Percentiles rank a stretch among this genome's conserved stretches.
These are phyloP conservation scores for Hypericum perforatum DNA, from an alignment of 345 rosid genomes.

Conservation along the genomic window DNA sequence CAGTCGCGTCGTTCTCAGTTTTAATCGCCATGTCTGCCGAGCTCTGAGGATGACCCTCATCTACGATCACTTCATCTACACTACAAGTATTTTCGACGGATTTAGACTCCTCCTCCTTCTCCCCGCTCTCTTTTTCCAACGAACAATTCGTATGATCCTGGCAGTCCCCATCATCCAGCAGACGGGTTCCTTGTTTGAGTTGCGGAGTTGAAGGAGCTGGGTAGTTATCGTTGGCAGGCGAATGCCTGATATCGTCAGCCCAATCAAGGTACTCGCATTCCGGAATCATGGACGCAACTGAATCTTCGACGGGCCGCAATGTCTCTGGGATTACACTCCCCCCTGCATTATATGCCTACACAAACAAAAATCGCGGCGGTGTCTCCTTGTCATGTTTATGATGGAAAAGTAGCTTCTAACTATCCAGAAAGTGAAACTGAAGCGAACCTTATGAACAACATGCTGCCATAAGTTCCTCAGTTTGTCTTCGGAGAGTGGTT, in stretches of 20 bases:
- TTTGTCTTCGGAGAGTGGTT: slow-evolving; percentile 77
- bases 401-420: no score
- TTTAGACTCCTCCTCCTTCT: slow-evolving; percentile 69
- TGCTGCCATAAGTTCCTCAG: slow-evolving; percentile 94
- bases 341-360: slow-evolving; percentile 73
- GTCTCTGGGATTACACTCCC: slow-evolving; percentile 40
- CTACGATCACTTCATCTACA: slow-evolving; percentile 25
- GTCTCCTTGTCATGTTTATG: no score
- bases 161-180: slow-evolving; percentile 57
- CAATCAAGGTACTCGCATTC: slow-evolving; percentile 21
- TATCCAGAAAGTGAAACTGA: neutral
- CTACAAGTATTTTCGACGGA: slow-evolving; percentile 70
- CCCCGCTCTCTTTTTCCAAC: slow-evolving; percentile 46
- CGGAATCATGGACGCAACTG: slow-evolving; percentile 43
- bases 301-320: slow-evolving; percentile 65
- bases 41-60: slow-evolving; percentile 17
- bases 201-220: slow-evolving; percentile 92
- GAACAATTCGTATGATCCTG: slow-evolving; percentile 50
- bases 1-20: slow-evolving; percentile 40
- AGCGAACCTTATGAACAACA: slow-evolving; percentile 77
- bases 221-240: slow-evolving; percentile 35
- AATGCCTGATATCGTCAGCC: slow-evolving; percentile 29
- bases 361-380: neutral
- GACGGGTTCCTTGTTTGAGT: slow-evolving; percentile 41
- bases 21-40: slow-evolving; percentile 20